Evolutionary conservation across 257 asterid genomes (phyloP), one percentile per base, ranked within the genome.

Genomic region (Thymus mandschuricus): DNA sequence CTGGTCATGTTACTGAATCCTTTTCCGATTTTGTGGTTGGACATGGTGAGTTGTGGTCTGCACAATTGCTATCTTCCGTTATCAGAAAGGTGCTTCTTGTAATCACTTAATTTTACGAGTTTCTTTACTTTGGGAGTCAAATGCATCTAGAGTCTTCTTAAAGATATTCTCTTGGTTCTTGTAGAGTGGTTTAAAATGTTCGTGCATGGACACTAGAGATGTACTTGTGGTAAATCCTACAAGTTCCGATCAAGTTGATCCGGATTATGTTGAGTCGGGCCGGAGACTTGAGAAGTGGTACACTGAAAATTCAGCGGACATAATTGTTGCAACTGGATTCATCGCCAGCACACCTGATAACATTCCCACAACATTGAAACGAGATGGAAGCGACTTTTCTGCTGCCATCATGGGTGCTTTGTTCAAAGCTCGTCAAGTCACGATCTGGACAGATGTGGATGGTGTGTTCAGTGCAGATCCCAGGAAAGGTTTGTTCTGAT

Each of bases 391-490:
- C 75, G 99, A 95, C 80, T 95, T 95, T 85, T 95, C 99, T 51
- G 99, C 99, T 64, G 99, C 99, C 72, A 95, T 95, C 61, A 86
- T 95, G 96, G 96, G 98, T 75, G 90, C 99, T 55, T 85, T 95
- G 75, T 82, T 92, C 64, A 83, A 54, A 86, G 99, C 99, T 48
- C 81, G 92, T 30, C 97, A 88, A 87, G 96, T 95, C 70, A 95
- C 99, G 62, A 95, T 95, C 62, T 95, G 99, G 99, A 95, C 99
- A 48, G 99, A 95, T 54, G 98, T 95, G 79, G 88, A 95, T 83
- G 99, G 99, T 38, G 96, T 95, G 6, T 95, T 88, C 76, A 95
- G 98, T 79, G 99, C 99, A 51, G 99, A 95, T 68, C 99, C 99
- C 5, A 86, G 99, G 78, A 95, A 95, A 92, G 99, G 99, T 92